Conservation (phyloP, 768 basidiomycete genomes). For the Hypsizygus marmoreus region DNA sequence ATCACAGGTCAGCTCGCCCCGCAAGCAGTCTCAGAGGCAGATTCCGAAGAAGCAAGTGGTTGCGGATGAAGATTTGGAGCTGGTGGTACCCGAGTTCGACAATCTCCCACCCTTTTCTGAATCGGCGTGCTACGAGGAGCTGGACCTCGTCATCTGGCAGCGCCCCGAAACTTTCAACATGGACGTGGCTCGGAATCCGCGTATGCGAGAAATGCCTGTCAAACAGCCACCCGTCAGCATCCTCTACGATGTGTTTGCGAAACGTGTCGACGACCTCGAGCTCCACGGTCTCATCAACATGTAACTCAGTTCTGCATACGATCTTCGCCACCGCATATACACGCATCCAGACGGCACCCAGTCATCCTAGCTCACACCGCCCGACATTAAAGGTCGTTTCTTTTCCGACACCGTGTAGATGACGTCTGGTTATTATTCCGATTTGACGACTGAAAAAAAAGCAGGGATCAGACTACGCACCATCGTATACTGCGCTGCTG, state of each 20-base stretch:
- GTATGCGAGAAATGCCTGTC: conserved; percentile 9
- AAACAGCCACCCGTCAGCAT: conserved; percentile 19
- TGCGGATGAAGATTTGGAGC: conserved; percentile 12
- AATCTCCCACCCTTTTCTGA: conserved; percentile 11
- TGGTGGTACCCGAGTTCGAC: conserved; percentile 16
- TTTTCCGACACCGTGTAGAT: no score
- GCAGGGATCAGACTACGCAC: not conserved
- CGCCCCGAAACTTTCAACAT: conserved; percentile 14
- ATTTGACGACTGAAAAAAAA: no score
- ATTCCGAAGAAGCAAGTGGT: conserved; percentile 5
- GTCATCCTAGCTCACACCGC: no score
- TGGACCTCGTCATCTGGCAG: conserved; percentile 16
- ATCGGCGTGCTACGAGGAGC: conserved; percentile 1
- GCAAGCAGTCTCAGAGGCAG: conserved; percentile 16
- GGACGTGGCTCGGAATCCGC: conserved; percentile 21
- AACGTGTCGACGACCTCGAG: conserved; percentile 15
- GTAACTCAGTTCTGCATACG: not conserved
- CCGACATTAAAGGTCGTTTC: no score
- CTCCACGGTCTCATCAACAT: conserved; percentile 1
- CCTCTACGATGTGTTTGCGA: conserved; percentile 21
- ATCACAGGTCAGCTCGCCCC: conserved; percentile 10
- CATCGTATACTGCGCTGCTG: not conserved
- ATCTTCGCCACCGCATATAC: not conserved
- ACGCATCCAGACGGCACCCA: no score
- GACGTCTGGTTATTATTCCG: no score